Evolutionary conservation across 2,329 filamentous ascomycete genomes (phyloP), one percentile per base, ranked within the genome.

Genomic region (Monosporascus sp.): DNA sequence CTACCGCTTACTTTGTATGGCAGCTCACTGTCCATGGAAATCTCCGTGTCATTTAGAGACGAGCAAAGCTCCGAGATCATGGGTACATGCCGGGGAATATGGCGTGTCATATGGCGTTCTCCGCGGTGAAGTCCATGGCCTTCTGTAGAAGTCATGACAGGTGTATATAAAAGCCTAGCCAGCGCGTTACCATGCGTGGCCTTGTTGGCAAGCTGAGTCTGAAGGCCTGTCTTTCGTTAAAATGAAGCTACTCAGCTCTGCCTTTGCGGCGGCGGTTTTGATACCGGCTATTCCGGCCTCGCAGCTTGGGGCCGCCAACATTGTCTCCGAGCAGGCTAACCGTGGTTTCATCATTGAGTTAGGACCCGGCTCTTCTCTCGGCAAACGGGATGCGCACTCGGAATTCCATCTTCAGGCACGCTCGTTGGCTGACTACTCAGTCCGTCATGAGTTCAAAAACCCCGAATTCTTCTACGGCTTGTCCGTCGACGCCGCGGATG

Each of bases 401-500:
- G 20, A 44, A 15, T 44, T 44, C 20, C 41, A 44, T 20, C 41
- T 44, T 20, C 41, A 25, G 20, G 41, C 41, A 6, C 41, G 41
- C 41, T 18, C 11, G 20, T 44, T 44, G 41, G 41, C 41, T 5
- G 41, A 44, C 20, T 44, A 44, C 41, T 20, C 51, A 17, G 39
- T 54, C 6, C 44, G 55, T 2, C 52, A 53, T 25, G 56, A 58
- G 51, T 57, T 55, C 50, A 58, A 57, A 37, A 51, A 58, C 27
- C 22, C 52, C 17, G 49, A 57, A 6, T 52, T 49, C 47, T 58
- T 58, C 27, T 58, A 58, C 44, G 56, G 56, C 17, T 39, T 58
- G 15, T 57, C 56, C 4, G 51, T 58, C 46, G 48, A 58, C 22
- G 55, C 50, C n/a, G 50, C 45, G 5, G 53, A 57, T 15, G 37